A percentile compares a stretch with the other conserved stretches of the same genome.
Conservation (phyloP, 345 rosid genomes). For the Brassica carinata region DNA sequence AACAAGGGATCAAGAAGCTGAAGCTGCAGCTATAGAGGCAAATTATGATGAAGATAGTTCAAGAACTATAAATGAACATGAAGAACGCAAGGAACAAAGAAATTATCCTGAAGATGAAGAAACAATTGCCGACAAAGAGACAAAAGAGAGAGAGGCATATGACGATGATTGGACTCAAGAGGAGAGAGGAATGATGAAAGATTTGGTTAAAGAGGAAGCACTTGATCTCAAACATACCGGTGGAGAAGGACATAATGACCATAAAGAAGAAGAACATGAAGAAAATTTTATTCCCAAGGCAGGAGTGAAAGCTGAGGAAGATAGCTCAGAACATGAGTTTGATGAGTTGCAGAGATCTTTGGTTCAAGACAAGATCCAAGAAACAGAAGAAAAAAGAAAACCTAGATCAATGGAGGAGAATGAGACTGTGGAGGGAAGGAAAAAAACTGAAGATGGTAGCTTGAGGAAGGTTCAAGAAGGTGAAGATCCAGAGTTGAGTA, state of each 20-base stretch:
- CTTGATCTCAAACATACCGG: constrained; percentile 1
- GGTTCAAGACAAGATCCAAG: constrained; percentile 1
- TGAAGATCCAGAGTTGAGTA: neutral
- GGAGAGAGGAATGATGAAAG: neutral
- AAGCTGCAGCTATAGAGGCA: neutral
- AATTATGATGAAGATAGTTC: neutral
- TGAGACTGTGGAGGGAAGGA: constrained; percentile 10
- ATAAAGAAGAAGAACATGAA: constrained; percentile 5
- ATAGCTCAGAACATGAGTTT: neutral
- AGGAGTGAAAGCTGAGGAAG: constrained; percentile 1
- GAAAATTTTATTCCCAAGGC: neutral
- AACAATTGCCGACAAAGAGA: neutral
- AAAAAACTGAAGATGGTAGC: constrained; percentile 14
- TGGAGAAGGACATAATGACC: neutral
- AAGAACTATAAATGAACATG: neutral
- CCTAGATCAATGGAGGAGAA: neutral
- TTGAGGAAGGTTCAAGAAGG: constrained; percentile 19
- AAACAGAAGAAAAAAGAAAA: constrained; percentile 17
- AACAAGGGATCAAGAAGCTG: neutral
- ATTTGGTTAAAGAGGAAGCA: constrained; percentile 11
- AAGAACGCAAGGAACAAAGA: neutral
- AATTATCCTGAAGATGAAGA: neutral
- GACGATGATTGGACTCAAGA: neutral
- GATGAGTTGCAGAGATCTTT: constrained; percentile 10
- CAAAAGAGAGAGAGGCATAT: too few relatives aligned